Evolutionary conservation across 331 rosid genomes (phyloP).

Genomic region (Pyracantha coccinea): DNA sequence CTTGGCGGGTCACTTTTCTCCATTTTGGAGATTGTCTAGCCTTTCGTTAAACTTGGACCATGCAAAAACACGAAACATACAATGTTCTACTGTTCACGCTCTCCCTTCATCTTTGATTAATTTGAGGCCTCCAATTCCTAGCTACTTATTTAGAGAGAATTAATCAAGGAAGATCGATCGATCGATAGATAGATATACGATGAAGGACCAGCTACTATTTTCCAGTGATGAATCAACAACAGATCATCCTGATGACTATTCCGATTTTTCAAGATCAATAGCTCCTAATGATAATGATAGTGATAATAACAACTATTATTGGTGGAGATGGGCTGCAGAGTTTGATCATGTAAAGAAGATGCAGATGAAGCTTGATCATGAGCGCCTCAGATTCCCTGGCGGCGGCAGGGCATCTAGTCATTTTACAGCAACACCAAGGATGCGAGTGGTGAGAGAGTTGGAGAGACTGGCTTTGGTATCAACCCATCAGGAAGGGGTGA

Average conservation of each 20-base stretch:
- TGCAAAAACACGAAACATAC: background rate
- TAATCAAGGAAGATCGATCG: background rate
- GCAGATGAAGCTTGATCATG: background rate
- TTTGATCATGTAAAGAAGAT: conserved; percentile 14
- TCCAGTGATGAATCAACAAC: background rate
- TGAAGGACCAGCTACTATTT: background rate
- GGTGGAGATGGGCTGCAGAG: conserved; percentile 31
- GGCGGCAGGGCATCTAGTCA: background rate
- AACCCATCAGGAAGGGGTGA: conserved; percentile 13
- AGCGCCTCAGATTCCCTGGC: background rate
- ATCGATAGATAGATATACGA: background rate
- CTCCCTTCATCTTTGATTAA: background rate
- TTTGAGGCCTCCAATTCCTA: background rate
- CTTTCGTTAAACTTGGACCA: background rate
- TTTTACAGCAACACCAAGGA: background rate
- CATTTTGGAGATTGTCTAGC: no score
- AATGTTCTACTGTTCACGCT: background rate
- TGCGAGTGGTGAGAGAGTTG: conserved; percentile 27
- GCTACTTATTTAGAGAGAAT: background rate
- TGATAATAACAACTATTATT: background rate
- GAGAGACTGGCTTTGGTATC: conserved; percentile 34
- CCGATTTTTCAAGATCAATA: background rate
- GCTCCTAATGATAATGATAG: background rate
- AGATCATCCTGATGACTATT: background rate
- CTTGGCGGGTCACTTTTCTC: background rate